phyloP scores from a whole-genome alignment of 805 yeast species.

The Suhomyces xylopsoci region DNA sequence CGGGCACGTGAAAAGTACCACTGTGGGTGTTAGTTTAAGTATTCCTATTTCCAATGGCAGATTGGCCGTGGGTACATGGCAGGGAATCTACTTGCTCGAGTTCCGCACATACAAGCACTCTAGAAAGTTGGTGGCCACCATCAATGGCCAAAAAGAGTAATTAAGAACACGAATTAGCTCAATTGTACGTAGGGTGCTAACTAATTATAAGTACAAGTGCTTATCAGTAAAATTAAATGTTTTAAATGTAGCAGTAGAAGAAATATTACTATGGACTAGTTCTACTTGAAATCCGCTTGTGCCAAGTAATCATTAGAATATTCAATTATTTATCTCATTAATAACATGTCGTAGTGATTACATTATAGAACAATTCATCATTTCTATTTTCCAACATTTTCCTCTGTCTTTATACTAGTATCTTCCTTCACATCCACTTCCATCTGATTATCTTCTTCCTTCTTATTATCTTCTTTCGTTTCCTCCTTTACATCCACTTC shows the following conservation, averaged over 20 bases:
- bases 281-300: too few relatives aligned
- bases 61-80: slow-evolving; percentile 80
- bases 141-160: slow-evolving; percentile 54
- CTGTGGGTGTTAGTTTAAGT: slow-evolving; percentile 55
- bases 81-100: slow-evolving; percentile 75
- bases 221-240: too few relatives aligned
- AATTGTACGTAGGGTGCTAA: too few relatives aligned
- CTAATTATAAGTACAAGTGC: too few relatives aligned
- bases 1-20: slow-evolving; percentile 62
- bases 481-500: neutral
- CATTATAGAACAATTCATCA: too few relatives aligned
- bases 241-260: too few relatives aligned
- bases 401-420: neutral
- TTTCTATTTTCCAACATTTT: too few relatives aligned
- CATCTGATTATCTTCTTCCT: neutral
- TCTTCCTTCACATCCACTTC: neutral
- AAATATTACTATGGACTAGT: too few relatives aligned
- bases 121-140: slow-evolving; percentile 67
- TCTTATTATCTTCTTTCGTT: neutral
- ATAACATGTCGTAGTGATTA: too few relatives aligned
- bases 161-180: neutral
- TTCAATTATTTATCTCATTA: too few relatives aligned
- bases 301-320: too few relatives aligned
- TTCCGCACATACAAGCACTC: slow-evolving; percentile 64
- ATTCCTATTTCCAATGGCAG: slow-evolving; percentile 70